Conservation (phyloP, 495 filamentous ascomycete species). For the Penicilliopsis zonata region DNA sequence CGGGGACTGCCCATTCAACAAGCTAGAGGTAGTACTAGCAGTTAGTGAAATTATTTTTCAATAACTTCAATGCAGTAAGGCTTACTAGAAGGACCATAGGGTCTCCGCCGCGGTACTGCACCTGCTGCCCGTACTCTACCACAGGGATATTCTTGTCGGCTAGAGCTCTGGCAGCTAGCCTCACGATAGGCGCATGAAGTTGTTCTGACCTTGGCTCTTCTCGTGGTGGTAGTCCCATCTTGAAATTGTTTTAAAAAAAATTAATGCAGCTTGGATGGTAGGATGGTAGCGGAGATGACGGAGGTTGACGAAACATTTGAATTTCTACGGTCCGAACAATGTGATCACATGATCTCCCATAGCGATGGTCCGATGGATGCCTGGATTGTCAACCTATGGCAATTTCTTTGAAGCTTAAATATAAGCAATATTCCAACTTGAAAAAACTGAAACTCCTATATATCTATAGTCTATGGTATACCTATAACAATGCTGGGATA, state of each 20-base stretch:
- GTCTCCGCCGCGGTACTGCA: conserved; percentile 6
- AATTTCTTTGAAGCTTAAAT: too few species aligned
- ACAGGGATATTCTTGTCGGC: conserved; percentile 7
- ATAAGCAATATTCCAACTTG: too few species aligned
- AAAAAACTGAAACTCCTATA: too few species aligned
- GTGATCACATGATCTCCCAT: too few species aligned
- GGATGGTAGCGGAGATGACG: too few species aligned
- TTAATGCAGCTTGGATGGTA: background rate
- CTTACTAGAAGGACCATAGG: conserved; percentile 9
- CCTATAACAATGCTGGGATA: too few species aligned
- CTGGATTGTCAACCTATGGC: too few species aligned
- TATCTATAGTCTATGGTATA: too few species aligned
- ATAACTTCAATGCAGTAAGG: too few species aligned
- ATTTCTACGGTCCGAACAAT: too few species aligned
- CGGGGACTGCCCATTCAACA: conserved; percentile 8
- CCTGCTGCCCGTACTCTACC: conserved; percentile 10
- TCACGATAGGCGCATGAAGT: background rate
- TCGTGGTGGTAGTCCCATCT: conserved; percentile 2
- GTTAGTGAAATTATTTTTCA: background rate
- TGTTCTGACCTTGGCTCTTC: background rate
- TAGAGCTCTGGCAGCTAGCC: conserved; percentile 7
- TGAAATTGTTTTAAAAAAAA: conserved; percentile 5
- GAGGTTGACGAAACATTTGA: too few species aligned
- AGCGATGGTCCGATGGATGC: too few species aligned
- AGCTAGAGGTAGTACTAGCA: conserved; percentile 2